Conservation (phyloP, 352 stramenopile species). For the Phytophthora sansomeana region DNA sequence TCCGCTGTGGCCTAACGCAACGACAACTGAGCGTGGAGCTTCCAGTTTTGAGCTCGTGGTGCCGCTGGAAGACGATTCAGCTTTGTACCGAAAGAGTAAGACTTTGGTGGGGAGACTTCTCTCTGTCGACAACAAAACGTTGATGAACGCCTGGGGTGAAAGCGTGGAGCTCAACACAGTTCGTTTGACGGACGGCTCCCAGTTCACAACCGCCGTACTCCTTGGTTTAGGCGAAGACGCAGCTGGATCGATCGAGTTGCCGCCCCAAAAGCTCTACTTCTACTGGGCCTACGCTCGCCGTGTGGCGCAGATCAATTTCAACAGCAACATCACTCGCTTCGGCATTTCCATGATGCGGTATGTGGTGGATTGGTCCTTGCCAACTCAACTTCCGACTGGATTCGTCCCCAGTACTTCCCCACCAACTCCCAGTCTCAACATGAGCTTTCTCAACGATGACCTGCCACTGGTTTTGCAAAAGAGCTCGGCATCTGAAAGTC, state of each 20-base stretch:
- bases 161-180: constrained; percentile 32
- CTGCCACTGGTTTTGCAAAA: constrained; percentile 44
- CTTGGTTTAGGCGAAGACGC: constrained; percentile 28
- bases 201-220: constrained; percentile 62
- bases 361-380: constrained; percentile 46
- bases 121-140: constrained; percentile 40
- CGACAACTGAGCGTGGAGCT: constrained; percentile 26
- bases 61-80: constrained; percentile 29
- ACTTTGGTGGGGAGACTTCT: constrained; percentile 53
- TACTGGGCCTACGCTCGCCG: constrained; percentile 61
- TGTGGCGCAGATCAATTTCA: constrained; percentile 47
- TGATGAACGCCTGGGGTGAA: constrained; percentile 41
- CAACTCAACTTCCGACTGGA: constrained; percentile 45
- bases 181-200: constrained; percentile 58
- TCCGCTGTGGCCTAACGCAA: constrained; percentile 32
- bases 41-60: constrained; percentile 29
- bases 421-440: constrained; percentile 41
- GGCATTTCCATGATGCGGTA: constrained; percentile 63
- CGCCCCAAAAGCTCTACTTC: constrained; percentile 54
- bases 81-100: constrained; percentile 43
- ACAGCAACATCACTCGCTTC: constrained; percentile 62
- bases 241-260: constrained; percentile 32
- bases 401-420: constrained; percentile 11
- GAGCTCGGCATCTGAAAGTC: constrained; percentile 19
- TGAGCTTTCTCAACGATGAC: constrained; percentile 57